phyloP scores from a whole-genome alignment of 2,329 filamentous ascomycete species.

The Tolypocladium tropicale region DNA sequence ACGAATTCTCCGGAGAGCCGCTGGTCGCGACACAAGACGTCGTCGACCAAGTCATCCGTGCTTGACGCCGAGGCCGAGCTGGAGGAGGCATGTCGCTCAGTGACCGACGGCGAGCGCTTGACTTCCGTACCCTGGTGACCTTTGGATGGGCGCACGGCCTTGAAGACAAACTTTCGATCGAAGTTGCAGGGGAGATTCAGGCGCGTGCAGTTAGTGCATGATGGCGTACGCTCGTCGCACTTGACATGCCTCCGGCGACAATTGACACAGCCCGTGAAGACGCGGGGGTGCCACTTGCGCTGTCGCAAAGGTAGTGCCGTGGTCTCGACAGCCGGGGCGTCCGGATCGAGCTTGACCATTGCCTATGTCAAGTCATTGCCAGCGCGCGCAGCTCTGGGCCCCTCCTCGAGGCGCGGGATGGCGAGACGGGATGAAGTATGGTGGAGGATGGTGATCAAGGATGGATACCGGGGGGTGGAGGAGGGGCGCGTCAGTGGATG shows the following conservation, averaged over 20 bases:
- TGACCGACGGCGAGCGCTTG: neutral
- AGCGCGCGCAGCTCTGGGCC: neutral
- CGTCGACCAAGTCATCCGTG: neutral
- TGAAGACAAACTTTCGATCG: conserved; percentile 9
- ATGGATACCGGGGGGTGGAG: neutral
- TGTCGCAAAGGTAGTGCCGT: conserved; percentile 4
- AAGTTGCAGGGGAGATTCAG: conserved; percentile 10
- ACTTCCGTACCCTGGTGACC: conserved; percentile 1
- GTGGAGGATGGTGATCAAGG: neutral
- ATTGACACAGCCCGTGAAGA: conserved; percentile 28
- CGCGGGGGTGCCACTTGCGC: conserved; percentile 25
- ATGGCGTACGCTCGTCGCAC: conserved; percentile 16
- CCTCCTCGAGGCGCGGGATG: neutral
- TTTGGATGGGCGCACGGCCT: conserved; percentile 1
- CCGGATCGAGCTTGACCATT: conserved; percentile 6
- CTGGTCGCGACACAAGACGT: neutral
- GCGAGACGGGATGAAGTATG: neutral
- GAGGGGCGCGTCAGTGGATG: neutral
- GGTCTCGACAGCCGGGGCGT: conserved; percentile 1
- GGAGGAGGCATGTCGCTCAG: neutral
- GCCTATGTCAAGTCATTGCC: conserved; percentile 2
- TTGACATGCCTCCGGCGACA: conserved; percentile 26
- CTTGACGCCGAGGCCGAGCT: neutral
- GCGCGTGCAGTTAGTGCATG: conserved; percentile 25
- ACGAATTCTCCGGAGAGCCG: neutral